A percentile compares a stretch with the other conserved stretches of the same genome.
These are phyloP conservation scores for Anisodus acutangulus DNA, from an alignment of 257 asterid genomes.

Conservation along the genomic window DNA sequence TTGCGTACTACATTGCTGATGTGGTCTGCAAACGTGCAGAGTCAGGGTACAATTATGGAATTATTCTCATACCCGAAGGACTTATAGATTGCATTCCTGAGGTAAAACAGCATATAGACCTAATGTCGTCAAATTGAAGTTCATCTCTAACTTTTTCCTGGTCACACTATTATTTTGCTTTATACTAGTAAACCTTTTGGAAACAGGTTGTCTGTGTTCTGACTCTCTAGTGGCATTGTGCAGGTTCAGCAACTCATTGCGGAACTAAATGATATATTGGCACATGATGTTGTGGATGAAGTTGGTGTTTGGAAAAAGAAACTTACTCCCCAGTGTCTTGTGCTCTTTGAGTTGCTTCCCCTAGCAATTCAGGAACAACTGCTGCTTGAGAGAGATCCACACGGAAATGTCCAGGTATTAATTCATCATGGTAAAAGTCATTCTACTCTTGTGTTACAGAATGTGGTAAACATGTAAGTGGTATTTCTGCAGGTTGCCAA, in stretches of 20 bases:
- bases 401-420: conserved; percentile 92
- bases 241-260: conserved; percentile 97
- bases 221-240: conserved; percentile 29
- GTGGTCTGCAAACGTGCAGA: conserved; percentile 89
- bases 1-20: conserved; percentile 83
- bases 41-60: conserved; percentile 90
- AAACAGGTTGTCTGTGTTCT: background rate
- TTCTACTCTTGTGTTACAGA: background rate
- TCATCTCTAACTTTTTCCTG: background rate
- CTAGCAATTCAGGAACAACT: conserved; percentile 89
- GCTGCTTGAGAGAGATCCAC: conserved; percentile 99
- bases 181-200: conserved; percentile 21
- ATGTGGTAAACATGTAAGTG: background rate
- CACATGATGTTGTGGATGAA: conserved; percentile 93
- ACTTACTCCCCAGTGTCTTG: conserved; percentile 65
- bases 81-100: conserved; percentile 99
- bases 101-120: conserved; percentile 47
- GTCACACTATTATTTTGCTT: background rate
- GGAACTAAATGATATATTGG: conserved; percentile 92
- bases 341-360: conserved; percentile 88
- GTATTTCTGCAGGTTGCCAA: background rate
- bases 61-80: conserved; percentile 97
- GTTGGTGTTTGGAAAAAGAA: conserved; percentile 91
- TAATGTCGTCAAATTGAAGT: background rate
- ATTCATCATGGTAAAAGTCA: background rate